These are phyloP conservation scores for Mucor mucedo DNA, from an alignment of 371 early-diverging fungal genomes.

Conservation along the genomic window DNA sequence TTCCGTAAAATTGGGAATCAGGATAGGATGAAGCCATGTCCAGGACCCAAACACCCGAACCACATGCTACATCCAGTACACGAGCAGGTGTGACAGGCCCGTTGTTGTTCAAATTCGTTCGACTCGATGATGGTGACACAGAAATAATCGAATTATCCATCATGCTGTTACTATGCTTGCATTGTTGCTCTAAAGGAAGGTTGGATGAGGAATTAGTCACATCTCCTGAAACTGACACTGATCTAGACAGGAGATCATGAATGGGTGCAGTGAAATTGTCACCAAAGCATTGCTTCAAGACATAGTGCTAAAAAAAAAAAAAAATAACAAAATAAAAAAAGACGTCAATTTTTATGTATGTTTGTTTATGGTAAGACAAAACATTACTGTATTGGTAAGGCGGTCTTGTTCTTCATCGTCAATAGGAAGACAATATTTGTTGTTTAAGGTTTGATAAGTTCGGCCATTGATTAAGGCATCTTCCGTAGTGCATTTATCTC, in stretches of 20 bases:
- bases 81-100: slow-evolving; percentile 19
- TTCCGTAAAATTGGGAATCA: slow-evolving; percentile 55
- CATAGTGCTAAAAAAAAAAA: slow-evolving; percentile 42
- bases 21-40: slow-evolving; percentile 59
- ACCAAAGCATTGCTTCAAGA: slow-evolving; percentile 44
- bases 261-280: slow-evolving; percentile 48
- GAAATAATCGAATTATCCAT: slow-evolving; percentile 1
- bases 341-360: slow-evolving; percentile 8
- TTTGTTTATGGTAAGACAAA: not conserved
- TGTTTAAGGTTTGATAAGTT: slow-evolving; percentile 12
- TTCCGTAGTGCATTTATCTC: not conserved
- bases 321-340: slow-evolving; percentile 6
- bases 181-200: not conserved
- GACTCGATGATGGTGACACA: slow-evolving; percentile 6
- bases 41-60: slow-evolving; percentile 48
- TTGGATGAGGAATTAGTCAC: slow-evolving; percentile 12
- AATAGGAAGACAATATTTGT: slow-evolving; percentile 30
- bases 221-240: slow-evolving; percentile 28
- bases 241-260: slow-evolving; percentile 21
- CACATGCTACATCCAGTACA: slow-evolving; percentile 51
- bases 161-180: not conserved
- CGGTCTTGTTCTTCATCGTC: slow-evolving; percentile 47
- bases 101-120: slow-evolving; percentile 10
- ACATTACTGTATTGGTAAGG: slow-evolving; percentile 37
- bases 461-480: not conserved